Evolutionary conservation across 1,139 yeast genomes (phyloP).

Genomic region (Nematodospora anomalae): DNA sequence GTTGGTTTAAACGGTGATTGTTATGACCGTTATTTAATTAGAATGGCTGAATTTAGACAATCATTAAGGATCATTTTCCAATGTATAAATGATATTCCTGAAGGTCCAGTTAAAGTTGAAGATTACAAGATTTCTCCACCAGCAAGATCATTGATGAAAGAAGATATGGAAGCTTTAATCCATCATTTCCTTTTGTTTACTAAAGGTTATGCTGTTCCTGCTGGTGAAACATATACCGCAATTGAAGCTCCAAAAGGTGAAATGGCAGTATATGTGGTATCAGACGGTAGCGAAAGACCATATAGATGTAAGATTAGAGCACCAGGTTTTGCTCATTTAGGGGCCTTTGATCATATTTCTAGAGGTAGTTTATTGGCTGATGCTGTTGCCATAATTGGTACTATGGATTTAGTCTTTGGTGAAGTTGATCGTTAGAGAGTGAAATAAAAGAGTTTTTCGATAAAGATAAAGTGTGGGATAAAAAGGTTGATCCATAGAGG

Average conservation of each 20-base stretch:
- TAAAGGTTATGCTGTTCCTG: conserved; percentile 87
- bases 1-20: conserved; percentile 90
- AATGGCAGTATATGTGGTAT: conserved; percentile 87
- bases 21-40: conserved; percentile 81
- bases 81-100: conserved; percentile 89
- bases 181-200: conserved; percentile 87
- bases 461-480: no score
- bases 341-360: conserved; percentile 82
- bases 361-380: conserved; percentile 89
- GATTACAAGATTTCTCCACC: conserved; percentile 87
- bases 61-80: conserved; percentile 86
- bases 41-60: conserved; percentile 93
- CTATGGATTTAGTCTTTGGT: conserved; percentile 93
- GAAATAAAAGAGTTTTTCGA: no score
- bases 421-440: conserved; percentile 75
- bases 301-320: conserved; percentile 92
- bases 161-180: conserved; percentile 89
- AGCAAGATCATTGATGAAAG: conserved; percentile 79
- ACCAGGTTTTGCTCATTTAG: conserved; percentile 89
- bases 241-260: conserved; percentile 97
- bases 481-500: no score
- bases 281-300: conserved; percentile 89
- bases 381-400: conserved; percentile 92
- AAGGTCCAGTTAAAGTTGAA: conserved; percentile 90
- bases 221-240: conserved; percentile 88